Evolutionary conservation across 495 filamentous ascomycete species (phyloP), one percentile per base, ranked within the genome.

Genomic region (Trichoderma parareesei): DNA sequence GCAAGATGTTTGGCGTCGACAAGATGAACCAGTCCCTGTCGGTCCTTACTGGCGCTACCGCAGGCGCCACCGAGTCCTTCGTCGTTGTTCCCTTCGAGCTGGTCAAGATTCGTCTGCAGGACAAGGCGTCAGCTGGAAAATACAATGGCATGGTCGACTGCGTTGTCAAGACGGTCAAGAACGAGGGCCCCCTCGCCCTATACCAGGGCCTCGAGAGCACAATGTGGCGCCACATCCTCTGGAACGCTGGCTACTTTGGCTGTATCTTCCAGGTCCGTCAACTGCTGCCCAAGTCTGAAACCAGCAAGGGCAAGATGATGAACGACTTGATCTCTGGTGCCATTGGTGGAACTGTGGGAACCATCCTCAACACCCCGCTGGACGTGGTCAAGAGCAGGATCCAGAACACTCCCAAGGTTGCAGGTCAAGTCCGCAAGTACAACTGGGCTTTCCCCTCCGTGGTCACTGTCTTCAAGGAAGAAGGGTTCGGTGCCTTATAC

Each of bases 371-470:
- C 79, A 98, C 94, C 13, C 93, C 94, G 6, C 88, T 97, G 85
- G 94, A 98, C 72, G 94, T 98, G 16, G 92, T 98, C 75, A 98
- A 98, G 84, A 92, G 89, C 38, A 88, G 94, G 38, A 98, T 98
- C 71, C 94, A 98, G 76, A 98, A 98, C 79, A 90, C 82, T 62
- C 80, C 89, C 69, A 92, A 89, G 77, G 79, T 97, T 27, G 74
- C 89, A 55, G 95, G 94, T 18, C 78, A 84, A 61, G 76, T 84
- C 20, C 90, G 88, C 67, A 98, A 98, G 82, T 98, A 98, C 78
- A 97, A 97, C 81, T 98, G 94, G 94, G 95, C 94, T 16, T 95
- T 87, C 83, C 90, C 90, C 42, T 87, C 90, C 49, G 78, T 97
- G 18, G 88, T 81, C 18, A 90, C 89, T 18, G 90, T 98, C 57